phyloP scores from a whole-genome alignment of 768 basidiomycete species.

The Cystobasidium tubakii region DNA sequence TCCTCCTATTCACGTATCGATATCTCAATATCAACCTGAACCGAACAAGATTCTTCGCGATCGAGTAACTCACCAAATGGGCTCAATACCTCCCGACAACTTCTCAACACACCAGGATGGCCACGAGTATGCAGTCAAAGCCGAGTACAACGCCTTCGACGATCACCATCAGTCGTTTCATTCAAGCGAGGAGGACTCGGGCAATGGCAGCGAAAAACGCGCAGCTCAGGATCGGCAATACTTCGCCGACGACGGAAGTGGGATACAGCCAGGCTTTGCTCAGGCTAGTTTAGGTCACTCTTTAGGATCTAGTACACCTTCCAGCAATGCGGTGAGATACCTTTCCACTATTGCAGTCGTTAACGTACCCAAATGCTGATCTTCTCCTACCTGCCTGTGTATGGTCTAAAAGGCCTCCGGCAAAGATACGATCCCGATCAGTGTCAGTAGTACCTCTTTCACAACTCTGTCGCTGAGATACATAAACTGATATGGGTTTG shows the following conservation, averaged over 20 bases:
- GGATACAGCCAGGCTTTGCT: background rate
- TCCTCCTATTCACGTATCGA: no score
- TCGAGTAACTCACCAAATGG: background rate
- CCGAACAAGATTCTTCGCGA: background rate
- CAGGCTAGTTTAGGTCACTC: background rate
- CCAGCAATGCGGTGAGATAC: background rate
- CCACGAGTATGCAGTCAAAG: background rate
- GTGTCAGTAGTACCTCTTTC: background rate
- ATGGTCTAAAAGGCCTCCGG: background rate
- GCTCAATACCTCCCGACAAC: background rate
- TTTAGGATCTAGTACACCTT: background rate
- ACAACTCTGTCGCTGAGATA: background rate
- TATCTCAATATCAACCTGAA: no score
- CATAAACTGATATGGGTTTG: background rate
- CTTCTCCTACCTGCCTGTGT: background rate
- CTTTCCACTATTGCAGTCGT: background rate
- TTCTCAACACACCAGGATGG: background rate
- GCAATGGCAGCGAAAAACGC: background rate
- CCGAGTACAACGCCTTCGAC: background rate
- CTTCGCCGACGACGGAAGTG: background rate
- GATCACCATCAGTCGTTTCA: background rate
- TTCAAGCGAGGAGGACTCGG: background rate
- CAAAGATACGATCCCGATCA: constrained; percentile 3
- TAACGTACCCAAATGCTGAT: background rate
- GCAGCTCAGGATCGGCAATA: background rate